These are phyloP conservation scores for Paraconiothyrium brasiliense DNA, from an alignment of 2,329 filamentous ascomycete species.

Conservation along the genomic window DNA sequence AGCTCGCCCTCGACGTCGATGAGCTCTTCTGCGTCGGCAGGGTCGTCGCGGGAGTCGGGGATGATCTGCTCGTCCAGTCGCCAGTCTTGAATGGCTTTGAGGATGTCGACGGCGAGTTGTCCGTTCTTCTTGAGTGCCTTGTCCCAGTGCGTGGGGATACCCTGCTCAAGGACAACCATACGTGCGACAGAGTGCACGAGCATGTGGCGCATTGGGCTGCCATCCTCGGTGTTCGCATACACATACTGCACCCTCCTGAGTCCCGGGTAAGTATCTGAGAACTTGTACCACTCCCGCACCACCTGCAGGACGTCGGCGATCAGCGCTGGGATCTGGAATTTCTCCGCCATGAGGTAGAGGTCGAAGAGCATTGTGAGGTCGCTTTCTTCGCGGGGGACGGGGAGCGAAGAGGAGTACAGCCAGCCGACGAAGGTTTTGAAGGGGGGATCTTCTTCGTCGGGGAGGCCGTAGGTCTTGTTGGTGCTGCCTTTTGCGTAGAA, in stretches of 20 bases:
- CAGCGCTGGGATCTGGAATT: slow-evolving; percentile 60
- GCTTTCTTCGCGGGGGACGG: slow-evolving; percentile 58
- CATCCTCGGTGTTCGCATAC: slow-evolving; percentile 60
- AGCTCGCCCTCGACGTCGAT: slow-evolving; percentile 49
- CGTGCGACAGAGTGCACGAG: slow-evolving; percentile 60
- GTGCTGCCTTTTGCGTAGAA: slow-evolving; percentile 54
- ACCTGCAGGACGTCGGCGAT: slow-evolving; percentile 59
- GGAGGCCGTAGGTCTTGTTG: slow-evolving; percentile 57
- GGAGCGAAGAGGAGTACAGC: slow-evolving; percentile 62
- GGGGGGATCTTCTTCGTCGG: slow-evolving; percentile 61
- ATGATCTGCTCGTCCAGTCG: slow-evolving; percentile 58
- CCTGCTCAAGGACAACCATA: slow-evolving; percentile 60
- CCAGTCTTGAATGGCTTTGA: slow-evolving; percentile 64
- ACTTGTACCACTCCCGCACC: slow-evolving; percentile 62
- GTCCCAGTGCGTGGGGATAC: slow-evolving; percentile 64
- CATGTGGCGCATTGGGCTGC: slow-evolving; percentile 59
- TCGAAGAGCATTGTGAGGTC: slow-evolving; percentile 62
- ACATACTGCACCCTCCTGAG: slow-evolving; percentile 63
- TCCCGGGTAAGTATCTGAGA: slow-evolving; percentile 62
- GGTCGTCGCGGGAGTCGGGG: slow-evolving; percentile 60
- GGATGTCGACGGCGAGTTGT: slow-evolving; percentile 64
- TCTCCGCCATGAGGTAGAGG: slow-evolving; percentile 64
- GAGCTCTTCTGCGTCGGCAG: slow-evolving; percentile 50
- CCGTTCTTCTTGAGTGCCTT: slow-evolving; percentile 64
- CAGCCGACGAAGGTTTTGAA: slow-evolving; percentile 64